Conservation (phyloP, 495 filamentous ascomycete species). For the Aspergillus cavernicola region DNA sequence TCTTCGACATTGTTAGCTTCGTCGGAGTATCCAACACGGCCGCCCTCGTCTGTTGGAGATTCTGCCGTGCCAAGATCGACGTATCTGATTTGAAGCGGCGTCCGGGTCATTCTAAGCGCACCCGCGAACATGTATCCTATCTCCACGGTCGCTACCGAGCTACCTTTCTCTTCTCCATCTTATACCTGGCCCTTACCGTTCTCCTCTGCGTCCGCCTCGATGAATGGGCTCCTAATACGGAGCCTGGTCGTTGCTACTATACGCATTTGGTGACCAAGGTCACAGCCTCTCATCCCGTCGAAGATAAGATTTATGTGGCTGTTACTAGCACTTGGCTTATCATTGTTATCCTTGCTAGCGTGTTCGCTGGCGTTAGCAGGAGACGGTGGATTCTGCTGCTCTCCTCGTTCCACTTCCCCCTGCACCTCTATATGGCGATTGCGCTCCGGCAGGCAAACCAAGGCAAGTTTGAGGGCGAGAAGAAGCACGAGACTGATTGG, state of each 20-base stretch:
- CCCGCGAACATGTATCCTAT: not conserved
- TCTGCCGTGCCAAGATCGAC: conserved; percentile 17
- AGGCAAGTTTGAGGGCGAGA: conserved; percentile 24
- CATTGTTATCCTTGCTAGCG: conserved; percentile 22
- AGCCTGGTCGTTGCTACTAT: conserved; percentile 27
- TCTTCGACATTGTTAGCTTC: conserved; percentile 34
- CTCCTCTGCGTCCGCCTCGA: conserved; percentile 28
- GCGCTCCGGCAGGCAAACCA: conserved; percentile 31
- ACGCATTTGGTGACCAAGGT: conserved; percentile 18
- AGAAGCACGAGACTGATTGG: conserved; percentile 30
- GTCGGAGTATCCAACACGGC: conserved; percentile 35
- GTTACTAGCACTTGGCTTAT: conserved; percentile 30
- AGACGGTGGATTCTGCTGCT: conserved; percentile 24
- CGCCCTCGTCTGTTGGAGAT: conserved; percentile 33
- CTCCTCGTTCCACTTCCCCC: conserved; percentile 28
- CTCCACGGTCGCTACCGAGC: conserved; percentile 24
- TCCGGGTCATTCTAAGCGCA: too few species aligned
- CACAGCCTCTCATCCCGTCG: conserved; percentile 20
- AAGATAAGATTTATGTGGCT: conserved; percentile 29
- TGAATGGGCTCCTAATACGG: conserved; percentile 23
- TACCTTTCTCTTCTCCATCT: conserved; percentile 23
- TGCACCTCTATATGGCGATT: conserved; percentile 38
- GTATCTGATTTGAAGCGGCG: too few species aligned
- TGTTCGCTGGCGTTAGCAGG: conserved; percentile 22
- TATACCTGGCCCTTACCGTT: conserved; percentile 31